Evolutionary conservation across 768 basidiomycete species (phyloP), one percentile per base, ranked within the genome.

Genomic region (Punctularia strigosozonata): DNA sequence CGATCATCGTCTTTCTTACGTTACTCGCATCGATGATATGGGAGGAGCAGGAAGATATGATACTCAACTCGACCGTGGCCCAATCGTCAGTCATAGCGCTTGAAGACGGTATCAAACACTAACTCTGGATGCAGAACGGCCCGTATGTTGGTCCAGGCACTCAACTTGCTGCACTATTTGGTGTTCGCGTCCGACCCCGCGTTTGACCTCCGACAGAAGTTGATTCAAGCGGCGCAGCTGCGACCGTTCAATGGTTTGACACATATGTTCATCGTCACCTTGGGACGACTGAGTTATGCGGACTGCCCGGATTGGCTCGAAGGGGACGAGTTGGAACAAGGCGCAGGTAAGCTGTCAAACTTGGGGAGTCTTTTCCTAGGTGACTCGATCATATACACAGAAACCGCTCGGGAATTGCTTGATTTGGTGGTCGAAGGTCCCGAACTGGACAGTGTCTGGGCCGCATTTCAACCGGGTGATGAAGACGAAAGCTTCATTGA

Each of bases 231-330:
- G 13, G 61, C 69, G 10, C 58, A 60, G 34, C n/a, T n/a, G n/a
- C 69, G 73, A 23, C 61, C 64, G 21, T 79, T 80, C 51, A 75
- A 71, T 46, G 77, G 76, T 23, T 56, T 83, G 20, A 64, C 64
- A 10, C 77, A 89, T 46, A 66, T 77, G 52, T 87, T 86, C 50
- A 72, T 77, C 21, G 75, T 86, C n/a, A 73, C 77, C 1, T 71
- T 90, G 39, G 81, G 86, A 26, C 68, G 85, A 44, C 59, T 90
- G 34, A 75, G 78, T 40, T 87, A 74, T 43, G 75, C 79, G 5
- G 77, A 75, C 33, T 61, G 71, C 8, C 79, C 80, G 13, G 65
- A 71, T 31, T 82, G 78, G 75, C 53, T 80, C 23, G 58, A 64
- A 18, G 40, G 42, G 13, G 52, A 61, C 17, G 66, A 68, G 32